These are phyloP conservation scores for Metarhizium brunneum DNA, from an alignment of 2,329 filamentous ascomycete genomes.

Conservation along the genomic window DNA sequence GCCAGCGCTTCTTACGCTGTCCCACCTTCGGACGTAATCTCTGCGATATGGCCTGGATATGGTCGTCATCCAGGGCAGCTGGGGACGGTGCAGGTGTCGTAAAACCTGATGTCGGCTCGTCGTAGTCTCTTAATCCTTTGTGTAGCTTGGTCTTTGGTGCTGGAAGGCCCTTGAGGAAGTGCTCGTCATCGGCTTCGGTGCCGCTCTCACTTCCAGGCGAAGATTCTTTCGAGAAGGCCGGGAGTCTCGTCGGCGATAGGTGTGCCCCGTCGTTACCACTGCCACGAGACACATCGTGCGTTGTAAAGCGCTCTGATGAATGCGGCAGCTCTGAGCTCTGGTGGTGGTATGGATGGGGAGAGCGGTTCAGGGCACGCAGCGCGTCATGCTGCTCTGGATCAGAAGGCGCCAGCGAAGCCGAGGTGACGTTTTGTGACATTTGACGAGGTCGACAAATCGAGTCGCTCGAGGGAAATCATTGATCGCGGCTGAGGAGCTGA, in stretches of 20 bases:
- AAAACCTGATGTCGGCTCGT: constrained; percentile 43
- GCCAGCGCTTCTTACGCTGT: constrained; percentile 11
- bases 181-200: constrained; percentile 91
- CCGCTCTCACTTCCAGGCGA: constrained; percentile 75
- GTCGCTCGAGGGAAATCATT: constrained; percentile 1
- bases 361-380: constrained; percentile 46
- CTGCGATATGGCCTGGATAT: constrained; percentile 14
- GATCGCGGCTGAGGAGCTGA: constrained; percentile 1
- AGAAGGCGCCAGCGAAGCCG: constrained; percentile 22
- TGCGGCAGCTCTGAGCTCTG: constrained; percentile 47
- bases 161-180: constrained; percentile 75
- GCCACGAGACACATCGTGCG: constrained; percentile 8
- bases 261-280: constrained; percentile 11
- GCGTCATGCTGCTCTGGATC: constrained; percentile 26
- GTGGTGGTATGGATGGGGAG: constrained; percentile 60
- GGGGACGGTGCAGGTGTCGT: constrained; percentile 48
- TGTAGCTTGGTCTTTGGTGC: constrained; percentile 63
- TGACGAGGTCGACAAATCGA: constrained; percentile 9
- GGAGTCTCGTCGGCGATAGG: constrained; percentile 15
- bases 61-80: constrained; percentile 33
- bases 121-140: constrained; percentile 64
- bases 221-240: constrained; percentile 39
- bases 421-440: constrained; percentile 35
- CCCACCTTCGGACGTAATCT: constrained; percentile 8
- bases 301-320: constrained; percentile 31